Evolutionary conservation across 129 eudicot species (phyloP), one percentile per base, ranked within the genome.

Genomic region (Ambrosia trifida): DNA sequence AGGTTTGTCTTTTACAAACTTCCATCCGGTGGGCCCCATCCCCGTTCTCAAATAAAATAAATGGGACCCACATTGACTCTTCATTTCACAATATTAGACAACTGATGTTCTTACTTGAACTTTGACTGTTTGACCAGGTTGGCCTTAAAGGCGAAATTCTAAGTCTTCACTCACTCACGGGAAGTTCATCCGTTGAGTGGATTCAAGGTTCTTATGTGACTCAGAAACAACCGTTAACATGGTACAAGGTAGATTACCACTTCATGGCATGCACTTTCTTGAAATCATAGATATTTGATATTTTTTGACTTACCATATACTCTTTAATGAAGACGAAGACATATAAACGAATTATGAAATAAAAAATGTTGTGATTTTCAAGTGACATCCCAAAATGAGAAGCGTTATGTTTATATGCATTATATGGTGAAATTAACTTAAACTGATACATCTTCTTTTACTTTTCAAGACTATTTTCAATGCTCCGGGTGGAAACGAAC

Each of bases 151-250:
- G 98, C 38, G 98, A 94, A 79, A 76, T 88, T 43, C 44, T 95
- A 76, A 83, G 89, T 74, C 94, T 95, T 64, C 89, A 95, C 74
- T 87, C 98, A 28, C 89, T 94, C 58, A 79, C 63, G 75, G 96
- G 97, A 59, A 91, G 89, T 81, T 83, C 98, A 17, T 76, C 86
- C 18, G 96, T 90, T 58, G 98, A 94, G 67, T 94, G 98, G 98
- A 68, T 75, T 51, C 89, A 85, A 66, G 95, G 96, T 30, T 76
- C 89, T 10, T 81, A 71, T 11, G 83, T 90, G 61, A 19, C 92
- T 72, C 85, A 90, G 82, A 79, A 72, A 45, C 93, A 87, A 65
- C 95, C 98, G 4, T 74, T 94, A 13, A 89, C 98, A 8, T 94
- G 98, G 98, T 94, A 89, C 76, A 94, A 89, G 89, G 98, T 89